Conservation (phyloP, 2,329 filamentous ascomycete species). For the Calonectria fujianensis region DNA sequence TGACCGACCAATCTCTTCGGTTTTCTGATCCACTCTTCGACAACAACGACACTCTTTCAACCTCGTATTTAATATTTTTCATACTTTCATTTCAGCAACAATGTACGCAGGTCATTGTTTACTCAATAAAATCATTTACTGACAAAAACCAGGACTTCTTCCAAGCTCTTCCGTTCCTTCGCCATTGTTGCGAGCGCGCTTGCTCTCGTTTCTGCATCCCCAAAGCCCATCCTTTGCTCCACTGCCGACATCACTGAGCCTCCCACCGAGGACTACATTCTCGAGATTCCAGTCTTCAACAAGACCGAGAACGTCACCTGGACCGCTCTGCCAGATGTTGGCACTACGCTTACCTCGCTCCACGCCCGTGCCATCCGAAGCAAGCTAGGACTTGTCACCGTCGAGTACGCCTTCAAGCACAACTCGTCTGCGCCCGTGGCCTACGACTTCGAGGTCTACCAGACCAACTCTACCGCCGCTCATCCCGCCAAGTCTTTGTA, state of each 20-base stretch:
- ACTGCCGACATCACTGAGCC: not conserved
- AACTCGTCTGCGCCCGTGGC: not conserved
- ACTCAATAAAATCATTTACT: not conserved
- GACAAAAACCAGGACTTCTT: not conserved
- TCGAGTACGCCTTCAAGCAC: slow-evolving; percentile 13
- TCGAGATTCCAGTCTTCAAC: not conserved
- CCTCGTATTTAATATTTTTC: not conserved
- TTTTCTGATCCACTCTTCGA: not conserved
- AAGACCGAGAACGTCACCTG: not conserved
- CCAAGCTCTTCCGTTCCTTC: not conserved
- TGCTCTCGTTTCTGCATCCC: not conserved
- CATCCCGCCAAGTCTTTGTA: not conserved
- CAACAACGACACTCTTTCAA: not conserved
- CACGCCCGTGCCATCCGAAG: slow-evolving; percentile 2
- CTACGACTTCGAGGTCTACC: slow-evolving; percentile 16
- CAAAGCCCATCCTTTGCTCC: not conserved
- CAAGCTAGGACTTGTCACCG: not conserved
- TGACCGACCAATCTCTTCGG: not conserved
- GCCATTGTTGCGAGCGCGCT: not conserved
- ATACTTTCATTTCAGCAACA: not conserved
- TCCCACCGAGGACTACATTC: not conserved
- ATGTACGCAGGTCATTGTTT: not conserved
- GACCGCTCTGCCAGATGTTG: slow-evolving; percentile 11
- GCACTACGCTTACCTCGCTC: not conserved
- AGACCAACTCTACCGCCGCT: not conserved